Evolutionary conservation across 441 rosid species (phyloP), one percentile per base, ranked within the genome.

Genomic region (Aquilaria agallochum): DNA sequence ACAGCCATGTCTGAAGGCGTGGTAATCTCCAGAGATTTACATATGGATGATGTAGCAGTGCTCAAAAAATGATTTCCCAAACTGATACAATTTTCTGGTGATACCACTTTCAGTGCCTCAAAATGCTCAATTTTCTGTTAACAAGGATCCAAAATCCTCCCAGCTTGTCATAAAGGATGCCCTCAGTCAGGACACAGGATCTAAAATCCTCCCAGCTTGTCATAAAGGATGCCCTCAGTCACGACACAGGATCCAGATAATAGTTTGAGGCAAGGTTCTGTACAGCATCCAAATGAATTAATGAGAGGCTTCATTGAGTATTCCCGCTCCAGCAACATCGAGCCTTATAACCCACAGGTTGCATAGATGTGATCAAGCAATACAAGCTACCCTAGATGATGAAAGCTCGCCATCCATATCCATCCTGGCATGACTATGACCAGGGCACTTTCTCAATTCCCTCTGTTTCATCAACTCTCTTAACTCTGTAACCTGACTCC

Each of bases 381-480:
- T 62, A 36, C 68, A 64, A 30, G 69, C 83, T 56, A 65, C 72
- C 50, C 54, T 60, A 13, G 72, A 60, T 36, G 59, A 51, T 47
- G 72, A 66, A 14, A 64, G 47, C 52, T 67, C 62, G 33, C 59
- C 48, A 33, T 33, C 56, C 53, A 11, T 47, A 65, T 80, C 85
- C 68, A 74, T 76, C 78, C 78, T 83, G 77, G 81, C 70, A 11
- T 63, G 63, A 72, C 93, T 92, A 57, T 53, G 63, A 14, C 83
- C 93, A 30, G 95, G 79, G 55, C 62, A 68, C 72, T 87, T 92
- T 64, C 68, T 78, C 62, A 89, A 60, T 20, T 83, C 79, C 70
- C 75, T 81, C 33, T 73, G 82, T 67, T 78, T 84, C 95, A 89
- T 89, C 77, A 89, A 53, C 59, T 81, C 81, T 48, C 88, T 83